phyloP scores from a whole-genome alignment of 805 yeast genomes.

The Hagleromyces aurorensis region DNA sequence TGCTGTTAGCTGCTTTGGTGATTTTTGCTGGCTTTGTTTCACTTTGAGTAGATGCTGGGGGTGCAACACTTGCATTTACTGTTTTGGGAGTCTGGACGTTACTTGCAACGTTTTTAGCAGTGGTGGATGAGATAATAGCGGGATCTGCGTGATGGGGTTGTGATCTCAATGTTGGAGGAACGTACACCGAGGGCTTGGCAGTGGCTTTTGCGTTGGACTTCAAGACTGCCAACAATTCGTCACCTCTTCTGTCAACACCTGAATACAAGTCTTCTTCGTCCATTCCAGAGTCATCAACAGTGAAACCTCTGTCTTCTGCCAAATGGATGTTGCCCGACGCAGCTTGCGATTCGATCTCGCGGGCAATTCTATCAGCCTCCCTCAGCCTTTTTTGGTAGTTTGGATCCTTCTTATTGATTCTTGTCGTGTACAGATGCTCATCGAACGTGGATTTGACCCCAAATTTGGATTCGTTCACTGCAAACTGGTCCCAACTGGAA shows the following conservation, averaged over 20 bases:
- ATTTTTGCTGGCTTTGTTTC: conserved; percentile 15
- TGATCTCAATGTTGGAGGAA: conserved; percentile 29
- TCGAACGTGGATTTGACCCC: conserved; percentile 79
- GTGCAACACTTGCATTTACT: conserved; percentile 1
- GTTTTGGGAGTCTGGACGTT: conserved; percentile 5
- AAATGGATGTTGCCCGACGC: conserved; percentile 65
- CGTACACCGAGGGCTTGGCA: conserved; percentile 29
- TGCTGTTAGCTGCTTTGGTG: neutral
- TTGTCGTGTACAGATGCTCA: conserved; percentile 82
- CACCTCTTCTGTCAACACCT: conserved; percentile 63
- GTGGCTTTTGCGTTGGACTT: conserved; percentile 25
- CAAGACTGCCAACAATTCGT: conserved; percentile 28
- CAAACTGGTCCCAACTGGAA: conserved; percentile 82
- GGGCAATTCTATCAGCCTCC: conserved; percentile 72
- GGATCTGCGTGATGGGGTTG: conserved; percentile 31
- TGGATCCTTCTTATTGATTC: conserved; percentile 60
- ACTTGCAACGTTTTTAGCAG: conserved; percentile 7
- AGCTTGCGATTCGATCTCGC: conserved; percentile 68
- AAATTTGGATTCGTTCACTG: conserved; percentile 80
- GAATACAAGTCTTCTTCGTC: conserved; percentile 97
- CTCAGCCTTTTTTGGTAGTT: conserved; percentile 56
- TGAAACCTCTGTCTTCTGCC: conserved; percentile 84
- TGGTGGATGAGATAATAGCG: conserved; percentile 28
- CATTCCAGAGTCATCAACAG: conserved; percentile 71
- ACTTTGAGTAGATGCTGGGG: conserved; percentile 7